A percentile compares a stretch with the other conserved stretches of the same genome.
phyloP scores from a whole-genome alignment of 768 basidiomycete genomes.

The Lactifluus piperatus region DNA sequence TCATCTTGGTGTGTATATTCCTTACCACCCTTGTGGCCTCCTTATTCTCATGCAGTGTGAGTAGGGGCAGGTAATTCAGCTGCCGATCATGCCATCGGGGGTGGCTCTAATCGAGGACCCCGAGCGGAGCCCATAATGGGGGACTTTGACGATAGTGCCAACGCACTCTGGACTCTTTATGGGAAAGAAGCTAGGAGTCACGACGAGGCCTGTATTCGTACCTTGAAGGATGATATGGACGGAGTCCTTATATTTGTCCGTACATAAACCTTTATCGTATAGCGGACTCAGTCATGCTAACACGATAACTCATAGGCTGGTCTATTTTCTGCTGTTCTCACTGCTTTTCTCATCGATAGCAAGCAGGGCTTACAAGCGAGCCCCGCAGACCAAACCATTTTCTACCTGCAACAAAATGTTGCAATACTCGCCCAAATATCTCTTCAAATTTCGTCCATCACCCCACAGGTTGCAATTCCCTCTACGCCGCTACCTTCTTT shows the following conservation, averaged over 20 bases:
- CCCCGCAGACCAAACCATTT: background rate
- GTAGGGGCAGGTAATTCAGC: background rate
- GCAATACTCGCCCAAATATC: background rate
- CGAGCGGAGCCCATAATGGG: background rate
- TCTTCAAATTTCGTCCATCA: background rate
- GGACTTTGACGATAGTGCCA: constrained; percentile 30
- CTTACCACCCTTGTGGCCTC: background rate
- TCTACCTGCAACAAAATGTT: background rate
- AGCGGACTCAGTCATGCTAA: background rate
- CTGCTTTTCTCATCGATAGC: background rate
- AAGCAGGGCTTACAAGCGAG: background rate
- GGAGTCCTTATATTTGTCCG: constrained; percentile 33
- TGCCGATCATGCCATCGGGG: background rate
- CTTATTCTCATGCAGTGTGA: background rate
- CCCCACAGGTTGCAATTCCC: background rate
- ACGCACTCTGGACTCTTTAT: constrained; percentile 33
- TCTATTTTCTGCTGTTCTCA: background rate
- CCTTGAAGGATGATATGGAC: constrained; percentile 37
- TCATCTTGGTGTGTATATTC: background rate
- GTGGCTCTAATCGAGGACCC: background rate
- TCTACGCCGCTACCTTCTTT: background rate
- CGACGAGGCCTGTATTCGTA: constrained; percentile 27
- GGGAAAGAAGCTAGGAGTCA: constrained; percentile 29
- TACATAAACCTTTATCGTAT: background rate
- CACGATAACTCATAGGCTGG: background rate